A percentile compares a stretch with the other conserved stretches of the same genome.
Evolutionary conservation across 768 basidiomycete genomes (phyloP).

Genomic region (Chalciporus pseudorubinellus): DNA sequence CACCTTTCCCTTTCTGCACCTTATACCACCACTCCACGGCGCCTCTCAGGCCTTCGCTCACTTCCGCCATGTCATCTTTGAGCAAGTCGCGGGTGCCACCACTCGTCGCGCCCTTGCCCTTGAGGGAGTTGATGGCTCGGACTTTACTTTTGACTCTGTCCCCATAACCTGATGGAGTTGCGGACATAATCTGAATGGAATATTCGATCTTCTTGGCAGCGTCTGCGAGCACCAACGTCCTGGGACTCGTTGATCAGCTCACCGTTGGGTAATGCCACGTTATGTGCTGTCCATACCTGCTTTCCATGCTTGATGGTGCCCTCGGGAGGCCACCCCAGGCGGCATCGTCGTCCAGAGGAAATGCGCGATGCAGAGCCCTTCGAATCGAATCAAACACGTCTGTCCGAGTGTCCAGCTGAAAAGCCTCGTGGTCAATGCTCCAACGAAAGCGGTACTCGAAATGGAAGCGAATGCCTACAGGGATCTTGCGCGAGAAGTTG

Average conservation of each 20-base stretch:
- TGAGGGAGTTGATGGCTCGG: conserved; percentile 36
- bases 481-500: conserved; percentile 42
- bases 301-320: conserved; percentile 14
- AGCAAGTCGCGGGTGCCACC: background rate
- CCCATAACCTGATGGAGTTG: conserved; percentile 50
- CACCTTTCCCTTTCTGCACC: background rate
- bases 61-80: conserved; percentile 9
- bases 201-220: conserved; percentile 51
- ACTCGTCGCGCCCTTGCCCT: background rate
- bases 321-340: conserved; percentile 28
- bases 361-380: conserved; percentile 32
- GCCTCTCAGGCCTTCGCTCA: conserved; percentile 9
- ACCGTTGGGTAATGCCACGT: background rate
- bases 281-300: conserved; percentile 20
- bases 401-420: conserved; percentile 37
- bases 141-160: conserved; percentile 33
- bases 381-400: conserved; percentile 40
- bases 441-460: background rate
- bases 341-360: conserved; percentile 17
- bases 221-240: conserved; percentile 40
- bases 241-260: conserved; percentile 20
- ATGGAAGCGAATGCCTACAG: conserved; percentile 24
- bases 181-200: conserved; percentile 45
- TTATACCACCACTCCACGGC: conserved; percentile 7
- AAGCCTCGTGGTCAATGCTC: background rate